Percentiles rank a stretch among this genome's conserved stretches.
Conservation (phyloP, 495 filamentous ascomycete species). For the Aspergillus bridgeri region DNA sequence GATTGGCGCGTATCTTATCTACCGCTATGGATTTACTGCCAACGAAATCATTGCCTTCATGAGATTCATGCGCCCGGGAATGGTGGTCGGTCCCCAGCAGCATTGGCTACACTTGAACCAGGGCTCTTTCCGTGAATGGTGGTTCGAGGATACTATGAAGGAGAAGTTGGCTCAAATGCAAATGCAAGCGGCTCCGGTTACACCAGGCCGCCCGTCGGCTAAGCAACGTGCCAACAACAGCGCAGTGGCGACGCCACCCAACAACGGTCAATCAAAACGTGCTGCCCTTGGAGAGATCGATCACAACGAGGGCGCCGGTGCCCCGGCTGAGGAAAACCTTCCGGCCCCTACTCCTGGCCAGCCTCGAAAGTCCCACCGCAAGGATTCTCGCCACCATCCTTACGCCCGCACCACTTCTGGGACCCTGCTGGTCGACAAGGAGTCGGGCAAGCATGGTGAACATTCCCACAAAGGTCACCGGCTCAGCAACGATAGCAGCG, state of each 20-base stretch:
- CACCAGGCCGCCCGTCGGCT: slow-evolving; percentile 65
- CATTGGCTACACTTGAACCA: slow-evolving; percentile 99
- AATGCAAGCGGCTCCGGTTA: slow-evolving; percentile 59
- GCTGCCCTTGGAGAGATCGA: slow-evolving; percentile 88
- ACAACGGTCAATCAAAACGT: slow-evolving; percentile 67
- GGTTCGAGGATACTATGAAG: slow-evolving; percentile 83
- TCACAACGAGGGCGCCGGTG: slow-evolving; percentile 61
- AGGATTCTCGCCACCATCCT: slow-evolving; percentile 55
- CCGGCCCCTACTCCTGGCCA: slow-evolving; percentile 95
- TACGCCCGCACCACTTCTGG: slow-evolving; percentile 48
- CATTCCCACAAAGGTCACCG: slow-evolving; percentile 38
- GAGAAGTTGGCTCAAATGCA: slow-evolving; percentile 52
- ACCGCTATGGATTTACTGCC: slow-evolving; percentile 95
- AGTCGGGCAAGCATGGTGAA: slow-evolving; percentile 34
- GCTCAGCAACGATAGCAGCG: slow-evolving; percentile 47
- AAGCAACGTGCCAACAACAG: slow-evolving; percentile 54
- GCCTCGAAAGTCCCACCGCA: slow-evolving; percentile 78
- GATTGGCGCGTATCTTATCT: slow-evolving; percentile 97
- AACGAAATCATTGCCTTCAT: slow-evolving; percentile 99
- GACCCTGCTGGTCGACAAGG: slow-evolving; percentile 33
- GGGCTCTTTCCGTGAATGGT: slow-evolving; percentile 95
- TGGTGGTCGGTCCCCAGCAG: slow-evolving; percentile 99
- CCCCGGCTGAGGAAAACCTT: slow-evolving; percentile 71
- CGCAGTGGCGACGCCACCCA: slow-evolving; percentile 76
- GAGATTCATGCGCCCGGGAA: slow-evolving; percentile 98